Conservation (phyloP, 1,284 basidiomycete species). For the Porphyrellus sp. region DNA sequence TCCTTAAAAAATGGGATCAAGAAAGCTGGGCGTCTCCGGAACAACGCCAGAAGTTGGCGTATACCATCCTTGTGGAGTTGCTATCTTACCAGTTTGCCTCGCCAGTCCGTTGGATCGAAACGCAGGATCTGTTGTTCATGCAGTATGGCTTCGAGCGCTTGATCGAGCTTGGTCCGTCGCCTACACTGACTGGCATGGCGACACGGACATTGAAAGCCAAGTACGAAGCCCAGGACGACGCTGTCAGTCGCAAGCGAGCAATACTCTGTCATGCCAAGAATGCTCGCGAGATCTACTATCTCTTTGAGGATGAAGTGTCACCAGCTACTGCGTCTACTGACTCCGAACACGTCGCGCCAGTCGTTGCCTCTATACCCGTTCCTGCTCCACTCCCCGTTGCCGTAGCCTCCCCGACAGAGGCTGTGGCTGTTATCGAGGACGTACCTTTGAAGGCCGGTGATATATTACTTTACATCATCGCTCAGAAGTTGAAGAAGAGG, state of each 20-base stretch:
- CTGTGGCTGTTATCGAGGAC: constrained; percentile 79
- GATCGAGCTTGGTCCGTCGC: constrained; percentile 94
- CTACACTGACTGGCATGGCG: constrained; percentile 96
- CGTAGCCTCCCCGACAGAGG: constrained; percentile 51
- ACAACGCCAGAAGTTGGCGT: constrained; percentile 89
- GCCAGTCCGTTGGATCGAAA: constrained; percentile 98
- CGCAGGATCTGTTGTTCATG: constrained; percentile 91
- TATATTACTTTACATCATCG: constrained; percentile 85
- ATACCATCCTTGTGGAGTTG: constrained; percentile 93
- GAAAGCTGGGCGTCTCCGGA: constrained; percentile 83
- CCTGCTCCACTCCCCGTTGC: constrained; percentile 45
- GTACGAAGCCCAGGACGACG: constrained; percentile 89
- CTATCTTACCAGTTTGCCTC: constrained; percentile 96
- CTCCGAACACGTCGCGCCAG: constrained; percentile 40
- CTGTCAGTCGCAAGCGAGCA: constrained; percentile 73
- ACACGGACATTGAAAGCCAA: constrained; percentile 93
- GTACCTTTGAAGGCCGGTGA: constrained; percentile 91
- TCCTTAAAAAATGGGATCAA: constrained; percentile 90
- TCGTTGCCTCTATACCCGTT: constrained; percentile 46
- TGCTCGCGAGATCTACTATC: constrained; percentile 95
- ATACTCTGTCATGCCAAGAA: constrained; percentile 96
- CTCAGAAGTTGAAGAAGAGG: constrained; percentile 97
- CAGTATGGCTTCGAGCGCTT: constrained; percentile 91
- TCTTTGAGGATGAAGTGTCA: constrained; percentile 83
- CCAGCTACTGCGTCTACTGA: constrained; percentile 48